These are phyloP conservation scores for Musa acuminata DNA, from an alignment of 176 grass and related monocot genomes.

Conservation along the genomic window DNA sequence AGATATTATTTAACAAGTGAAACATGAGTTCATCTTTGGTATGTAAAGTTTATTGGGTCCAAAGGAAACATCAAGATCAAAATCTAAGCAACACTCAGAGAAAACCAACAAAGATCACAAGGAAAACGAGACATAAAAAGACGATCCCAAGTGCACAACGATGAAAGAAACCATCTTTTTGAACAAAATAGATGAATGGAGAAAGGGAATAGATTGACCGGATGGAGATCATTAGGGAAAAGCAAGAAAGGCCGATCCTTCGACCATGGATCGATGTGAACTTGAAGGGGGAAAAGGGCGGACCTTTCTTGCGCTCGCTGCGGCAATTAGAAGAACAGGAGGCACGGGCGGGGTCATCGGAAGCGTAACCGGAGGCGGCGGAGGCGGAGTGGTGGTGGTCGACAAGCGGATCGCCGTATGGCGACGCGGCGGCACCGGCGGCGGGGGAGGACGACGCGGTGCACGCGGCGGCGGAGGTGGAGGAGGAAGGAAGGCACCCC, in stretches of 20 bases:
- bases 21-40: too few species aligned
- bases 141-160: neutral
- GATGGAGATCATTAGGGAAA: neutral
- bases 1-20: too few species aligned
- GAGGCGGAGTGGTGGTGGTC: conserved; percentile 6
- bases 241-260: neutral
- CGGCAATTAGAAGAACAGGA: conserved; percentile 70
- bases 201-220: neutral
- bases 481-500: conserved; percentile 61
- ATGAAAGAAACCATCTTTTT: neutral
- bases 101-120: neutral
- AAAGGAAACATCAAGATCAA: neutral
- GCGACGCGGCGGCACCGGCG: conserved; percentile 8
- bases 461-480: conserved; percentile 22
- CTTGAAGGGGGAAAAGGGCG: neutral
- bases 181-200: neutral
- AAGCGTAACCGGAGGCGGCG: conserved; percentile 38
- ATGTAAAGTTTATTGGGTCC: neutral
- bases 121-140: neutral
- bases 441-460: conserved; percentile 22
- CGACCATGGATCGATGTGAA: neutral
- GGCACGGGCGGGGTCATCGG: conserved; percentile 59
- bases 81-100: neutral
- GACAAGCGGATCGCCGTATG: neutral
- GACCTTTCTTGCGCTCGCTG: conserved; percentile 81